phyloP scores from a whole-genome alignment of 495 filamentous ascomycete species.

The Massariosphaeria phaeospora region DNA sequence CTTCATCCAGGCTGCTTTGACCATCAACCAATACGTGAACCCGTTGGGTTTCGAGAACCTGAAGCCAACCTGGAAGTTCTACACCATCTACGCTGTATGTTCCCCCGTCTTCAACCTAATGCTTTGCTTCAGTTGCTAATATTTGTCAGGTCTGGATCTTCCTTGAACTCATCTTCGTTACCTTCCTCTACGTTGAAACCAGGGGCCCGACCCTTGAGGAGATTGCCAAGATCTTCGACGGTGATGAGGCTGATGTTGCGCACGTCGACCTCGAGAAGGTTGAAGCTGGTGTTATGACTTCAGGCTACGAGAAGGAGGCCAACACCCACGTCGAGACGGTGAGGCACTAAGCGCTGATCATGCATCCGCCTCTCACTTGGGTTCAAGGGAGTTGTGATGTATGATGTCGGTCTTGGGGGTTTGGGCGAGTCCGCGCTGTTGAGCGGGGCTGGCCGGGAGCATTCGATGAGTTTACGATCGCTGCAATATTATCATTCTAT shows the following conservation, averaged over 20 bases:
- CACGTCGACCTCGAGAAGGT: conserved; percentile 23
- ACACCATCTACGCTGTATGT: conserved; percentile 31
- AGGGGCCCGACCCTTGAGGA: conserved; percentile 65
- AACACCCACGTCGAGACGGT: conserved; percentile 6
- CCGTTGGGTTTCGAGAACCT: conserved; percentile 35
- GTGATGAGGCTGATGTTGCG: conserved; percentile 34
- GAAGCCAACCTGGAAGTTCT: conserved; percentile 35
- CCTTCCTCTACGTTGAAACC: conserved; percentile 66
- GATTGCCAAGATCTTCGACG: conserved; percentile 60
- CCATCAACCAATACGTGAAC: conserved; percentile 48
- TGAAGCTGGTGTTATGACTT: conserved; percentile 6
- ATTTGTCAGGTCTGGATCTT: conserved; percentile 29
- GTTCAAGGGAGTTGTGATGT: no score
- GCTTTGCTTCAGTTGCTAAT: neutral
- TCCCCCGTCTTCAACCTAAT: conserved; percentile 4
- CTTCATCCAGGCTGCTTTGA: conserved; percentile 54
- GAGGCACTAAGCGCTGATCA: neutral
- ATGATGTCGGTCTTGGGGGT: no score
- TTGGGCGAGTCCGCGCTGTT: no score
- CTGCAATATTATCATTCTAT: no score
- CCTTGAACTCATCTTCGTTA: conserved; percentile 45
- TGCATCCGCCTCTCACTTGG: no score
- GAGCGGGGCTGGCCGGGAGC: no score
- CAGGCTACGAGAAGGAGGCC: conserved; percentile 18
- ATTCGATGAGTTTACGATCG: no score